Base-by-base conservation (phyloP, 257 asterid genomes). In the Vinca minor region DNA sequence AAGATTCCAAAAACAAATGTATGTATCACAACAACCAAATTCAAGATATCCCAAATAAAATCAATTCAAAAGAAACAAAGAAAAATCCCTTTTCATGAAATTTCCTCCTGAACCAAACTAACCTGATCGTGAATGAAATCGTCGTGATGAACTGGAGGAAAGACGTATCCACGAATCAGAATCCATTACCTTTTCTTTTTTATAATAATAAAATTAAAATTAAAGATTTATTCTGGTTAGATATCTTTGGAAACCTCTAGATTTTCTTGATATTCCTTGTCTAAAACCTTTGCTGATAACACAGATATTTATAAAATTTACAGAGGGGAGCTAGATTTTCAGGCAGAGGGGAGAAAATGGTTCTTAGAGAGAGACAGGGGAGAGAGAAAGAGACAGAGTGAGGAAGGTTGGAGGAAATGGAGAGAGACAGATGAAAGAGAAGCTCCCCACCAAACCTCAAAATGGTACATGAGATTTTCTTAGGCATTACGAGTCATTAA, bases 101-200 rank as follows among this genome's bases (percentile, higher is more conserved):
- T n/a, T n/a, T 58, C 72, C 50, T 53, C 26, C 45, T 20, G 25
- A 18, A 56, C 17, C 10, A 59, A 20, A 31, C 77, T 49, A 57
- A 85, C 95, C 96, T 83, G 96, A 77, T 78, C 93, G 90, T 61
- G 89, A 77, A 66, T 75, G 80, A 64, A 65, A 66, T n/a, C 95
- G 92, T 78, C 93, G 72, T 41, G 86, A 68, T 58, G 90, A 76
- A 46, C 6, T 59, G 31, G 75, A 65, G 59, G 73, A 31, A 45
- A 70, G 41, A 42, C 95, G 87, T 50, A 79, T 35, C 95, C 97
- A 91, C 0, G 95, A 82, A 76, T 85, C 90, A 28, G 95, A 81
- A 66, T 91, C 89, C 97, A 91, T 87, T 52, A 59, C 31, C 26
- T 38, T 11, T 11, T 38, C 29, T 35, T 71, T 23, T 41, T 41